Base-by-base conservation (phyloP, 805 yeast genomes). In the Blastobotrys chiropterorum region DNA sequence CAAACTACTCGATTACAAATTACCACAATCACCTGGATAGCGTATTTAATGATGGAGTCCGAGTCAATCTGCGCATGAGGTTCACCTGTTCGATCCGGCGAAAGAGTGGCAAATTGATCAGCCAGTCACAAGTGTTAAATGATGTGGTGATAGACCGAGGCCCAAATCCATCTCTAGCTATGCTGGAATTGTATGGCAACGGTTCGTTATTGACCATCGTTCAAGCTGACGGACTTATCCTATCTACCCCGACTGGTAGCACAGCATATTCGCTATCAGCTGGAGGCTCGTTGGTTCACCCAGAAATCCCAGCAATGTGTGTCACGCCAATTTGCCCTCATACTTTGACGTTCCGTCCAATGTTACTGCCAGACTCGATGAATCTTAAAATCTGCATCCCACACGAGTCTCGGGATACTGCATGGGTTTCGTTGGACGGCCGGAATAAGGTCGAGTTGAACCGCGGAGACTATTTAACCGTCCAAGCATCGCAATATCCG, bases 261-360 rank as follows among this genome's bases (percentile, higher is more conserved):
- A 92, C 98, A 0, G 98, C 98, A 0, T 92, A 92, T 67, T 90
- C 97, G 0, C 73, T 92, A 47, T 85, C 95, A 44, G 97, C 98
- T 0, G 97, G 97, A 13, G 98, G 98, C 1, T 85, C 96, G 0
- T 75, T 92, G 47, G 96, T 92, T 3, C 97, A 90, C 62, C 97
- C 98, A 0, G 90, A 88, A 31, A 95, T 92, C 14, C 85, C 90
- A 55, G 96, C 96, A 7, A 86, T 90, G 30, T 82, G 90, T 51
- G 90, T 92, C 4, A 90, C 98, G 0, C 98, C 98, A 0, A 90
- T 92, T 53, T 92, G 98, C 65, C 97, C 98, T 1, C 98, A 92
- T 64, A 89, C 97, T 0, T 75, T 92, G 45, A 86, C 96, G 5
- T 92, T 92, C 71, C 76, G 98, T 58, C 98, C 98, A 2, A 85